A percentile compares a stretch with the other conserved stretches of the same genome.
Conservation (phyloP, 306 rosid species). For the Cucumis cinereus region DNA sequence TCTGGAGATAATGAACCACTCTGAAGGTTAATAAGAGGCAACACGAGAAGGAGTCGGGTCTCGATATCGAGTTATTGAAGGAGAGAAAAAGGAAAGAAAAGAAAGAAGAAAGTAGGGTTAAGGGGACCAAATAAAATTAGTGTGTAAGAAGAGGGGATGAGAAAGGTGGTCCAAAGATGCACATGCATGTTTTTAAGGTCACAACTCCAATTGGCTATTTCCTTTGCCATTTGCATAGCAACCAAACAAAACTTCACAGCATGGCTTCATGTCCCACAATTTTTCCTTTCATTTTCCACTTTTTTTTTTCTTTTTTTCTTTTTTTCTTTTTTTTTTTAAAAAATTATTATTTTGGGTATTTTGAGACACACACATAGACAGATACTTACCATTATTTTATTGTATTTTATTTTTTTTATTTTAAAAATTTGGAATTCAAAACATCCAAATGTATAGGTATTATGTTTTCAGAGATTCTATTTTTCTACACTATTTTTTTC, state of each 20-base stretch:
- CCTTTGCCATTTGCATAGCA: not conserved
- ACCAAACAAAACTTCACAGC: slow-evolving; percentile 4
- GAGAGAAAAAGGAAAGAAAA: not conserved
- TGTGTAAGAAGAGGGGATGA: not conserved
- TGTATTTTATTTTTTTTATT: too few species aligned
- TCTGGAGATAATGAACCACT: too few species aligned
- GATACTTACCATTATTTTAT: not conserved
- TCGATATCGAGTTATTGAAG: not conserved
- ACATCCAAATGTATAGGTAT: not conserved
- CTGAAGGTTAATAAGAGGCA: not conserved
- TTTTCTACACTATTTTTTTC: not conserved
- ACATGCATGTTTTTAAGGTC: not conserved
- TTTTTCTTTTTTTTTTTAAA: too few species aligned
- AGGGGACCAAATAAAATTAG: not conserved
- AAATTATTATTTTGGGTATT: not conserved
- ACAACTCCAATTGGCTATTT: not conserved
- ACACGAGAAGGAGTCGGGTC: not conserved
- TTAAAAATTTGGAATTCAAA: not conserved
- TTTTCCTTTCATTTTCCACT: not conserved
- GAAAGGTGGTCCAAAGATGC: slow-evolving; percentile 3
- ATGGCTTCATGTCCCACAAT: slow-evolving; percentile 3
- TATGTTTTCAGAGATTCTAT: not conserved
- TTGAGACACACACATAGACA: not conserved
- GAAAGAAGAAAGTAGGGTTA: not conserved
- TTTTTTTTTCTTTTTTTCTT: not conserved